Conservation (phyloP, 176 grass and related monocot genomes). For the Leersia perrieri region DNA sequence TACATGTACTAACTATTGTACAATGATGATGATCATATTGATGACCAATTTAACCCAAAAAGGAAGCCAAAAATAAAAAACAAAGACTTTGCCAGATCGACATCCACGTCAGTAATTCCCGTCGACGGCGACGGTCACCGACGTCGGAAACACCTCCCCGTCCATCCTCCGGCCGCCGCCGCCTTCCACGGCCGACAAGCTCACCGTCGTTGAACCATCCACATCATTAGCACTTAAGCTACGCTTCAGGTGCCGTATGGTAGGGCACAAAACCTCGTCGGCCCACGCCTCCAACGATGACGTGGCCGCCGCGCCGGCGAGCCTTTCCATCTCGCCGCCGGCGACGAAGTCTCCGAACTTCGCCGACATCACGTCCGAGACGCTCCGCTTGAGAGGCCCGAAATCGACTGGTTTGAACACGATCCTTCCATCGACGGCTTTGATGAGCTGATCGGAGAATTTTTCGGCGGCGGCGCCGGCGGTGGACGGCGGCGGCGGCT, state of each 20-base stretch:
- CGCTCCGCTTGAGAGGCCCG: conserved; percentile 38
- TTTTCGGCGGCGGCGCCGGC: not conserved
- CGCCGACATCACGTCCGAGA: conserved; percentile 41
- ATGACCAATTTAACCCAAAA: conserved; percentile 33
- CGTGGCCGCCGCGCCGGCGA: conserved; percentile 27
- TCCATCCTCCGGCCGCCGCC: conserved; percentile 1
- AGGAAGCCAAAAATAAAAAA: not conserved
- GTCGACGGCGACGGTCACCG: conserved; percentile 47
- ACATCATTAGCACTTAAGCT: conserved; percentile 31
- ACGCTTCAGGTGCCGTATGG: conserved; percentile 46
- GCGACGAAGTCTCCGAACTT: conserved; percentile 35
- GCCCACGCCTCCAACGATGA: conserved; percentile 53
- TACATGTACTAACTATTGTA: conserved; percentile 39
- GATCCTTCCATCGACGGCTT: conserved; percentile 38
- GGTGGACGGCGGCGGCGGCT: too few relatives aligned
- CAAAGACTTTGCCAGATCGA: not conserved
- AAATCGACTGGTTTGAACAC: conserved; percentile 67
- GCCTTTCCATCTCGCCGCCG: conserved; percentile 28
- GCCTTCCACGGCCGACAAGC: conserved; percentile 46
- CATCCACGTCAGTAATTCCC: conserved; percentile 37
- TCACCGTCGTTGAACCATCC: conserved; percentile 24
- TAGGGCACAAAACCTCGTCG: conserved; percentile 46
- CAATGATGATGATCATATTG: conserved; percentile 39
- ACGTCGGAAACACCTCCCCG: conserved; percentile 32
- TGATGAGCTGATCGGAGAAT: conserved; percentile 33